Evolutionary conservation across 1,284 basidiomycete genomes (phyloP).

Genomic region (Ustilago sp.): DNA sequence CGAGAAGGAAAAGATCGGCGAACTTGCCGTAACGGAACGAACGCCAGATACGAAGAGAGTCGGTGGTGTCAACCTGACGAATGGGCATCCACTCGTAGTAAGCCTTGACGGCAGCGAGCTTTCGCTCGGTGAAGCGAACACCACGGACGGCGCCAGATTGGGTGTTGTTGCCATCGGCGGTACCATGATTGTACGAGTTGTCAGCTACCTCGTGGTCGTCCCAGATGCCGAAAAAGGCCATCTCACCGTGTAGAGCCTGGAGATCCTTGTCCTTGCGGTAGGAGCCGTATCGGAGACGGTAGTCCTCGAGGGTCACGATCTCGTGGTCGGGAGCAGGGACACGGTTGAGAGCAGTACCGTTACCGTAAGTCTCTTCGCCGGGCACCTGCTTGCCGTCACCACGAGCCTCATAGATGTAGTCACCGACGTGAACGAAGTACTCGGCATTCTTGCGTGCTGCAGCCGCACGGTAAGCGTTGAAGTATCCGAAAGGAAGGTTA

Average conservation of each 20-base stretch:
- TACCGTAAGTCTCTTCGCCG: constrained; percentile 63
- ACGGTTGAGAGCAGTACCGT: constrained; percentile 67
- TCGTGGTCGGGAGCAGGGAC: constrained; percentile 72
- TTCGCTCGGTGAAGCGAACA: constrained; percentile 75
- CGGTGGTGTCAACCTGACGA: constrained; percentile 75
- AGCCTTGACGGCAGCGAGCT: constrained; percentile 76
- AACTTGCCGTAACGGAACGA: constrained; percentile 71
- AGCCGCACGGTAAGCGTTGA: constrained; percentile 78
- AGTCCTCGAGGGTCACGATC: constrained; percentile 76
- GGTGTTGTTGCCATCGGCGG: constrained; percentile 77
- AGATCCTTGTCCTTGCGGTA: constrained; percentile 70
- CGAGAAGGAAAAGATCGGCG: constrained; percentile 71
- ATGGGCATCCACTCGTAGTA: constrained; percentile 81
- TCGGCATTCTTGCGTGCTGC: constrained; percentile 74
- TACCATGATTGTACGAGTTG: constrained; percentile 77
- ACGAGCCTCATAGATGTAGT: constrained; percentile 72
- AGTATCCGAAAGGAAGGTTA: constrained; percentile 75
- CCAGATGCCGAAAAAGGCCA: constrained; percentile 67
- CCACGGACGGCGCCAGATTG: constrained; percentile 70
- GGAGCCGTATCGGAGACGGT: constrained; percentile 75
- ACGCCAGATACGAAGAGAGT: constrained; percentile 78
- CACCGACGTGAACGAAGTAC: constrained; percentile 77
- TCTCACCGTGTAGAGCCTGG: constrained; percentile 24
- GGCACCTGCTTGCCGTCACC: constrained; percentile 41
- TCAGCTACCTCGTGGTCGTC: constrained; percentile 78